A percentile compares a stretch with the other conserved stretches of the same genome.
phyloP scores from a whole-genome alignment of 2,329 filamentous ascomycete species.

The Fusarium sp. region DNA sequence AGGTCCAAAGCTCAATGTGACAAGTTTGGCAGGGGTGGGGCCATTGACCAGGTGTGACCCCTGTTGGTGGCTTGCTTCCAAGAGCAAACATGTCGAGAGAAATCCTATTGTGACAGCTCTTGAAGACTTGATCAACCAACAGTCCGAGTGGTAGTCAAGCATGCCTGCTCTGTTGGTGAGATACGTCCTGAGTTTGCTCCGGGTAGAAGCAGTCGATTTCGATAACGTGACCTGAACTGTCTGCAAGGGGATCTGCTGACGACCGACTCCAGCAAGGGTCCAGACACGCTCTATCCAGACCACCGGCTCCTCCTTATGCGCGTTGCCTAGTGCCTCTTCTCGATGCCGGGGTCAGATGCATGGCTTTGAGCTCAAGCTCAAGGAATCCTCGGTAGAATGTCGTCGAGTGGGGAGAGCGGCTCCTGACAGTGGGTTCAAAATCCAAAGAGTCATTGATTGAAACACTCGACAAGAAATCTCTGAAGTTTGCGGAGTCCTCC shows the following conservation, averaged over 20 bases:
- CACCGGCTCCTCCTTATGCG: slow-evolving; percentile 16
- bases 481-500: not conserved
- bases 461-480: not conserved
- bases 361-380: not conserved
- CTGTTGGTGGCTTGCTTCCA: slow-evolving; percentile 26
- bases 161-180: slow-evolving; percentile 4
- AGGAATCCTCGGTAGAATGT: not conserved
- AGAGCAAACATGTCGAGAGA: slow-evolving; percentile 28
- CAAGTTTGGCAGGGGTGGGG: slow-evolving; percentile 19
- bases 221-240: slow-evolving; percentile 40
- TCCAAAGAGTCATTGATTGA: not conserved
- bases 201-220: slow-evolving; percentile 13
- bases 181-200: slow-evolving; percentile 7
- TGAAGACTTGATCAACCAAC: slow-evolving; percentile 17
- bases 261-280: slow-evolving; percentile 10
- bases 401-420: not conserved
- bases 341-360: not conserved
- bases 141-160: slow-evolving; percentile 17
- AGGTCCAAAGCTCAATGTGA: slow-evolving; percentile 4
- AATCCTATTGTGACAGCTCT: slow-evolving; percentile 5
- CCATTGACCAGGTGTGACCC: slow-evolving; percentile 17
- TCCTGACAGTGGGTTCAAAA: not conserved
- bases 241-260: slow-evolving; percentile 34
- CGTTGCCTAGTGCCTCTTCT: slow-evolving; percentile 2
- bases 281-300: slow-evolving; percentile 5